phyloP scores from a whole-genome alignment of 2,329 filamentous ascomycete genomes.

The Helminthosporium solani region DNA sequence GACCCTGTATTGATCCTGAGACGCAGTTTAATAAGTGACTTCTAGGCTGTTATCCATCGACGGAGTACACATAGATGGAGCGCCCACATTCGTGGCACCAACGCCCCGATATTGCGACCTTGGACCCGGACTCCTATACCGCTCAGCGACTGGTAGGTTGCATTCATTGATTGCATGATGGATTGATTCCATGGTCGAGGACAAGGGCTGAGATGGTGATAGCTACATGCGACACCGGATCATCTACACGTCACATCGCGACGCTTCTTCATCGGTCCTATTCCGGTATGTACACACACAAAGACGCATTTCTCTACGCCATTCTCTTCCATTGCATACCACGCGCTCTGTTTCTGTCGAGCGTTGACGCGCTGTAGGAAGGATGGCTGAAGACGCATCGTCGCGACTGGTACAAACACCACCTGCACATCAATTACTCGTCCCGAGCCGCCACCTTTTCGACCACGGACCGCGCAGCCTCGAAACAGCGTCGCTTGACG shows the following conservation, averaged over 20 bases:
- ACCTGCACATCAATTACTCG: constrained; percentile 48
- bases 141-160: constrained; percentile 53
- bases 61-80: neutral
- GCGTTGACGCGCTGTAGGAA: constrained; percentile 40
- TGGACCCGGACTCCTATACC: constrained; percentile 55
- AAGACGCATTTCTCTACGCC: too few relatives aligned
- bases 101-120: constrained; percentile 24
- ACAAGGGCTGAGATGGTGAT: constrained; percentile 14
- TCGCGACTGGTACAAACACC: constrained; percentile 62
- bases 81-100: constrained; percentile 36
- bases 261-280: constrained; percentile 65
- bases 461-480: constrained; percentile 45
- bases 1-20: too few relatives aligned
- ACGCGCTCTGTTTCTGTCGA: too few relatives aligned
- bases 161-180: neutral
- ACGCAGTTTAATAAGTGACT: too few relatives aligned
- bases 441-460: constrained; percentile 54
- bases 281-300: constrained; percentile 49
- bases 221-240: constrained; percentile 62
- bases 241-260: constrained; percentile 63
- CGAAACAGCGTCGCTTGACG: constrained; percentile 46
- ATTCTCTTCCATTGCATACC: too few relatives aligned
- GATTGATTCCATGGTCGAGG: neutral
- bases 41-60: too few relatives aligned
- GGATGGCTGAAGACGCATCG: constrained; percentile 65